Conservation (phyloP, 345 rosid genomes). For the Pistacia atlantica region DNA sequence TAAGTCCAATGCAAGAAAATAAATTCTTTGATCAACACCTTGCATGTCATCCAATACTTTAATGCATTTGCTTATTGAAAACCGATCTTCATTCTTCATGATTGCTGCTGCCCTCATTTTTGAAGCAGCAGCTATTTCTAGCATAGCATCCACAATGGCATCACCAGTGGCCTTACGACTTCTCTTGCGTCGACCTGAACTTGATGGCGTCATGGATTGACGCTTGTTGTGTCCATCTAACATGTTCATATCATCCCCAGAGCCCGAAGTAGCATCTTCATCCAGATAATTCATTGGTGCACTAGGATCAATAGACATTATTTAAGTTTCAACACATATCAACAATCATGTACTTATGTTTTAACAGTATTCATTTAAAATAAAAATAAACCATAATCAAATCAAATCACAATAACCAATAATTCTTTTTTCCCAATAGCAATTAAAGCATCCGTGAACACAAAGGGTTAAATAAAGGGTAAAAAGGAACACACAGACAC, state of each 20-base stretch:
- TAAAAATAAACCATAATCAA: background rate
- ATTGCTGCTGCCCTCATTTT: constrained; percentile 77
- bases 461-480: background rate
- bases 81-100: constrained; percentile 63
- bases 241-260: constrained; percentile 56
- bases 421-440: background rate
- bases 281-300: constrained; percentile 45
- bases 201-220: constrained; percentile 39
- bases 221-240: constrained; percentile 62
- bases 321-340: constrained; percentile 9
- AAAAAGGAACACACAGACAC: no score
- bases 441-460: background rate
- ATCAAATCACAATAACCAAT: background rate
- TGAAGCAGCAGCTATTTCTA: constrained; percentile 85
- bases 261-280: constrained; percentile 60
- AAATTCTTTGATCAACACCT: constrained; percentile 65
- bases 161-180: constrained; percentile 75
- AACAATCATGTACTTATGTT: background rate
- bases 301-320: constrained; percentile 34
- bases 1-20: constrained; percentile 75
- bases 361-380: constrained; percentile 6
- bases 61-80: constrained; percentile 88
- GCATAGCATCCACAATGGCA: constrained; percentile 89
- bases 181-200: constrained; percentile 63
- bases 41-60: constrained; percentile 74